A percentile compares a stretch with the other conserved stretches of the same genome.
Conservation (phyloP, 805 yeast genomes). For the Ogataea thermomethanolica region DNA sequence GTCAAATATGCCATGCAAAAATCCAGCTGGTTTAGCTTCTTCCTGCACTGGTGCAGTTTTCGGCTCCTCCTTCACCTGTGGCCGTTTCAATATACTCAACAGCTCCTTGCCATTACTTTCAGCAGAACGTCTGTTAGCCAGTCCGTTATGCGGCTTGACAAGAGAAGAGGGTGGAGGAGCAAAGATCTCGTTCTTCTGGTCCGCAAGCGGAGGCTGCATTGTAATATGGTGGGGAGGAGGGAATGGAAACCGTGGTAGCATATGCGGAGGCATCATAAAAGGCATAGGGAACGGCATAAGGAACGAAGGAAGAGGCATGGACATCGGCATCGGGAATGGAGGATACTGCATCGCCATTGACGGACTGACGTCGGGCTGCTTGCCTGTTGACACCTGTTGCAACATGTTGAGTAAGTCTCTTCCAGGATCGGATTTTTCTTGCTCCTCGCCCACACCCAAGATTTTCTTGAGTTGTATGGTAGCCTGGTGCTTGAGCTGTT, state of each 20-base stretch:
- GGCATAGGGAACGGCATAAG: conserved; percentile 17
- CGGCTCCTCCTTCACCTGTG: conserved; percentile 2
- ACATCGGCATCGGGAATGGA: conserved; percentile 23
- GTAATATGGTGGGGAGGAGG: conserved; percentile 10
- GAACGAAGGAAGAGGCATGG: conserved; percentile 24
- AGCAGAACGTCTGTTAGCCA: conserved; percentile 28
- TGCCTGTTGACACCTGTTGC: conserved; percentile 41
- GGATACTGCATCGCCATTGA: conserved; percentile 20
- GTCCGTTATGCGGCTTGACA: conserved; percentile 31
- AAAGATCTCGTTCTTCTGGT: conserved; percentile 11
- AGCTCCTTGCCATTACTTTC: conserved; percentile 33
- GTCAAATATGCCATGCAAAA: conserved; percentile 21
- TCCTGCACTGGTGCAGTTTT: background rate
- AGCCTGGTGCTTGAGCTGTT: conserved; percentile 57
- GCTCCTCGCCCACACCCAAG: conserved; percentile 50
- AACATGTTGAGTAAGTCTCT: conserved; percentile 69
- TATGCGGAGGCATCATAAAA: conserved; percentile 13
- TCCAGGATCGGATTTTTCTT: conserved; percentile 57
- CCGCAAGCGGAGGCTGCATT: conserved; percentile 7
- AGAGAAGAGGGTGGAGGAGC: conserved; percentile 34
- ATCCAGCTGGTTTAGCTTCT: conserved; percentile 13
- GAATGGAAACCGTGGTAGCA: conserved; percentile 11
- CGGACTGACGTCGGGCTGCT: conserved; percentile 20
- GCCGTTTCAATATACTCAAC: conserved; percentile 26
- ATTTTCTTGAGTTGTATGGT: conserved; percentile 61